Evolutionary conservation across 2,329 filamentous ascomycete genomes (phyloP).

Genomic region (Apiospora kogelbergensis): DNA sequence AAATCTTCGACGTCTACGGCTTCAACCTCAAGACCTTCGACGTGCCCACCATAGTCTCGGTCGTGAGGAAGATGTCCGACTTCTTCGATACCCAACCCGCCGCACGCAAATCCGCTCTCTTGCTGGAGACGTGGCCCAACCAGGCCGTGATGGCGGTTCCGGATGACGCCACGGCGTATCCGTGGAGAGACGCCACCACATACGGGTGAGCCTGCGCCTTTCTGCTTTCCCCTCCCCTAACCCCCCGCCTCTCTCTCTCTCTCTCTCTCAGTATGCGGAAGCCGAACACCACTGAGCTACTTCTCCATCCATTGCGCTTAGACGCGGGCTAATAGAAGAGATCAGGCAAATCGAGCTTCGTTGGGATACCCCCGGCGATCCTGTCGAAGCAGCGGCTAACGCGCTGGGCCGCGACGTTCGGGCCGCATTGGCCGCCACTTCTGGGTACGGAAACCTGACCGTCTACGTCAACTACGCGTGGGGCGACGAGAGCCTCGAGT

Average conservation of each 20-base stretch:
- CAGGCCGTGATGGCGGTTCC: conserved; percentile 16
- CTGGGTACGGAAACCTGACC: neutral
- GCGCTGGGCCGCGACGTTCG: neutral
- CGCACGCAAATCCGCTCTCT: neutral
- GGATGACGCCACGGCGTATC: conserved; percentile 23
- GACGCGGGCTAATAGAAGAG: too few relatives aligned
- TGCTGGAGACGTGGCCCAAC: conserved; percentile 19
- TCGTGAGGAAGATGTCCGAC: conserved; percentile 12
- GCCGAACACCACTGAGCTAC: too few relatives aligned
- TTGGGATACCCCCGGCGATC: too few relatives aligned
- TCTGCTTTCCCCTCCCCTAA: too few relatives aligned
- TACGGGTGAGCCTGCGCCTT: too few relatives aligned
- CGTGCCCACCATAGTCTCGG: neutral
- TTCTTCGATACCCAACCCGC: conserved; percentile 8
- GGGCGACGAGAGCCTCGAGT: neutral
- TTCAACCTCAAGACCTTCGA: neutral
- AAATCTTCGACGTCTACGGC: neutral
- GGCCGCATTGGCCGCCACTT: neutral
- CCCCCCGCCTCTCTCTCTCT: too few relatives aligned
- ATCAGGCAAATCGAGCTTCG: too few relatives aligned
- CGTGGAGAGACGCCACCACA: conserved; percentile 22
- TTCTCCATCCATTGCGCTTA: too few relatives aligned
- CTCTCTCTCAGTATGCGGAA: too few relatives aligned
- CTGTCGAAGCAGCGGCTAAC: too few relatives aligned
- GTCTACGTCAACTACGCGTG: neutral